Conservation (phyloP, 768 basidiomycete species). For the Rhizopogon rudus region DNA sequence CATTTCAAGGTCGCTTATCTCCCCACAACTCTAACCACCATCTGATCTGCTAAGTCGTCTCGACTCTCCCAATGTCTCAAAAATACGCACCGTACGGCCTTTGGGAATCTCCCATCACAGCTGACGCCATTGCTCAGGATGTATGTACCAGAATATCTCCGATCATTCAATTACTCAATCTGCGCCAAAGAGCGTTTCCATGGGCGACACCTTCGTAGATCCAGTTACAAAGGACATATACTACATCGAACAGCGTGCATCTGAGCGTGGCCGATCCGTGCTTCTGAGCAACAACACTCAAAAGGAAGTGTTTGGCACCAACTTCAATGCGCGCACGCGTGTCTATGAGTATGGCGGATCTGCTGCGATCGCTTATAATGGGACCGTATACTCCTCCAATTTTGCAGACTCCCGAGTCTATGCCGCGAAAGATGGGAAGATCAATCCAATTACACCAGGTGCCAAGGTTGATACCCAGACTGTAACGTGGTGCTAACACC, state of each 20-base stretch:
- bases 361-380: slow-evolving; percentile 42
- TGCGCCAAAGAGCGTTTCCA: slow-evolving; percentile 17
- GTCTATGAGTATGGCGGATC: slow-evolving; percentile 70
- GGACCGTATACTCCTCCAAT: slow-evolving; percentile 53
- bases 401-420: slow-evolving; percentile 49
- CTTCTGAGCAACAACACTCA: slow-evolving; percentile 42
- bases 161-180: not conserved
- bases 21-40: not conserved
- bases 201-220: slow-evolving; percentile 51
- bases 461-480: not conserved
- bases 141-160: slow-evolving; percentile 23
- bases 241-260: slow-evolving; percentile 55
- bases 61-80: not conserved
- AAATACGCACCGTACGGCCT: slow-evolving; percentile 48
- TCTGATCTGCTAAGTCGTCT: not conserved
- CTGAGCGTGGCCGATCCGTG: slow-evolving; percentile 44
- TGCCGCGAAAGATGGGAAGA: slow-evolving; percentile 23
- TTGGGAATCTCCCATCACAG: slow-evolving; percentile 53
- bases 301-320: slow-evolving; percentile 44
- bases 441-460: slow-evolving; percentile 56
- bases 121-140: slow-evolving; percentile 41
- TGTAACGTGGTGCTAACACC: not conserved
- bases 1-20: too few species aligned
- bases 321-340: slow-evolving; percentile 47
- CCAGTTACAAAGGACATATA: slow-evolving; percentile 38